Evolutionary conservation across 2,329 filamentous ascomycete species (phyloP).

Genomic region (Aspergillus pseudotamarii): DNA sequence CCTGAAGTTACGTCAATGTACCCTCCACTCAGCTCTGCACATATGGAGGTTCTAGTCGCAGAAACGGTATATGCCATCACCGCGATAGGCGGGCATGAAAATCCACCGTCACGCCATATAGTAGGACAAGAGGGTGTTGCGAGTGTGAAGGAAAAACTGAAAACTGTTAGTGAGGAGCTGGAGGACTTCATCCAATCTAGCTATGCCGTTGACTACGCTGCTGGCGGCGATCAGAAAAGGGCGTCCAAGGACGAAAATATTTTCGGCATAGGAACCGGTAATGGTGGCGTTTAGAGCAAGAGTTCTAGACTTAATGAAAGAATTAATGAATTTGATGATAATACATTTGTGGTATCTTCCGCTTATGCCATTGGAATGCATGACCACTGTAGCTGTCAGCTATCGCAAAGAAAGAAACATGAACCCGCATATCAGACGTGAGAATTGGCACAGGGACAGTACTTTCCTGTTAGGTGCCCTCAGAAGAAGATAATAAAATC

Average conservation of each 20-base stretch:
- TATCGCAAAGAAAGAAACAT: background rate
- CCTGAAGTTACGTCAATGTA: constrained; percentile 67
- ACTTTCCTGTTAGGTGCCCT: background rate
- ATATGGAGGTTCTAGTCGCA: constrained; percentile 73
- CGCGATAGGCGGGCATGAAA: constrained; percentile 92
- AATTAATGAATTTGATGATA: background rate
- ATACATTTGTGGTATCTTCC: background rate
- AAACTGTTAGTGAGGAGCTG: constrained; percentile 92
- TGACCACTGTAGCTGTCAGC: background rate
- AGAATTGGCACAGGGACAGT: background rate
- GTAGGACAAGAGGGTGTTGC: constrained; percentile 86
- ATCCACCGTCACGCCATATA: constrained; percentile 91
- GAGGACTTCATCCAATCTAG: constrained; percentile 96
- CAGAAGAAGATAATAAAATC: background rate
- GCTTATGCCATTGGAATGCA: background rate
- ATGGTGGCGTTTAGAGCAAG: constrained; percentile 18
- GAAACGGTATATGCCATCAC: constrained; percentile 91
- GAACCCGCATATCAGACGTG: no score
- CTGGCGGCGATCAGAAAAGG: constrained; percentile 32
- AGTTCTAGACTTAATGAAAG: constrained; percentile 3
- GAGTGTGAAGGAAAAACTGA: constrained; percentile 92
- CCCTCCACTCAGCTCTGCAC: constrained; percentile 68
- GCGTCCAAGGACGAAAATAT: constrained; percentile 22
- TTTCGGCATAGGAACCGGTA: constrained; percentile 14
- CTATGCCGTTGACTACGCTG: constrained; percentile 69